Evolutionary conservation across 1,139 yeast genomes (phyloP).

Genomic region (Casaregolazyma lundiana): DNA sequence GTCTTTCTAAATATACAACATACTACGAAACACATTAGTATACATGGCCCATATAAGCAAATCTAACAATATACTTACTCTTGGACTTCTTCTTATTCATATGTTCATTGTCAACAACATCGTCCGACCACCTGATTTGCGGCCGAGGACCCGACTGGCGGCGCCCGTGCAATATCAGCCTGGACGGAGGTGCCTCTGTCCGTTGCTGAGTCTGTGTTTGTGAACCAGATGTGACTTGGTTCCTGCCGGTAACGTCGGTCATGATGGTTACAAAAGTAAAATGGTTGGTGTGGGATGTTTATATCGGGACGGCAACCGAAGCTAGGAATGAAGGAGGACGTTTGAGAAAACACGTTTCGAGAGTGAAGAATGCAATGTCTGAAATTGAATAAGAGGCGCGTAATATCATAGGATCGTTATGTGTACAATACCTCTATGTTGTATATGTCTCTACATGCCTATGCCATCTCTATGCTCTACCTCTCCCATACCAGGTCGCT

Average conservation of each 20-base stretch:
- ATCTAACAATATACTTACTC: slow-evolving; percentile 32
- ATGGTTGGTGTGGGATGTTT: not conserved
- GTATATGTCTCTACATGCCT: not conserved
- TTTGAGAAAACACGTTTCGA: not conserved
- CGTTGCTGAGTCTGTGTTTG: not conserved
- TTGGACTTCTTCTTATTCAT: slow-evolving; percentile 85
- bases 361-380: too few relatives aligned
- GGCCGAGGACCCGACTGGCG: slow-evolving; percentile 27
- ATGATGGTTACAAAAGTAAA: not conserved
- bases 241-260: not conserved
- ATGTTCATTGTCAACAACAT: slow-evolving; percentile 82
- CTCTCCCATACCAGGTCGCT: slow-evolving; percentile 47
- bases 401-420: not conserved
- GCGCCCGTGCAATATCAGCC: slow-evolving; percentile 3
- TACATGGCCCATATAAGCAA: not conserved
- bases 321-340: not conserved
- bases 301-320: not conserved
- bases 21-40: slow-evolving; percentile 31
- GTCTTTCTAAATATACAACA: slow-evolving; percentile 94
- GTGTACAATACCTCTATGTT: too few relatives aligned
- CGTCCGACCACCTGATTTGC: slow-evolving; percentile 77
- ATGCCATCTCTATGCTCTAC: not conserved
- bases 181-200: slow-evolving; percentile 2
- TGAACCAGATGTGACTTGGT: not conserved
- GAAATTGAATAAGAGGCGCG: not conserved